Conservation (phyloP, 2,329 filamentous ascomycete genomes). For the Verticillium nubilum region DNA sequence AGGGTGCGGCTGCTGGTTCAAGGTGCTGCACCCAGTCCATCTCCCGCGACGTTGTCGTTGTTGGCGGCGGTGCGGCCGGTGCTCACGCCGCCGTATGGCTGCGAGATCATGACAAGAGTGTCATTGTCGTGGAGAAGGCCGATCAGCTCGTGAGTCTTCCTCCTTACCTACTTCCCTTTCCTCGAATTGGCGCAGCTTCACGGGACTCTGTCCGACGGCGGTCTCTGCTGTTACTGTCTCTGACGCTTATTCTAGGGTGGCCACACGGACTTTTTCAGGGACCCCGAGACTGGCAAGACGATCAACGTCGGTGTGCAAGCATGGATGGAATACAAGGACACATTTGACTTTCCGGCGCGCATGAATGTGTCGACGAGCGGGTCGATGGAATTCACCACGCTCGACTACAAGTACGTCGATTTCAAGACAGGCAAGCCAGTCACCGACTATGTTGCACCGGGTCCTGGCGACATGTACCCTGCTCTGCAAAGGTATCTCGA, state of each 20-base stretch:
- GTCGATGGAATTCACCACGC: constrained; percentile 17
- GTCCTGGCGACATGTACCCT: constrained; percentile 13
- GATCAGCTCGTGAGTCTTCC: constrained; percentile 18
- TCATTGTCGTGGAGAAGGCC: constrained; percentile 33
- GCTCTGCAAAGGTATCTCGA: constrained; percentile 23
- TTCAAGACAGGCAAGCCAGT: constrained; percentile 26
- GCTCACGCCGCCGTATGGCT: constrained; percentile 33
- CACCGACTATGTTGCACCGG: constrained; percentile 19
- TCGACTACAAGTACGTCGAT: constrained; percentile 22
- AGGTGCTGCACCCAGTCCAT: constrained; percentile 5
- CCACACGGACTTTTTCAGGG: constrained; percentile 22
- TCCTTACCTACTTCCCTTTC: neutral
- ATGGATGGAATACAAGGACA: constrained; percentile 24
- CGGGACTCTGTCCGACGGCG: neutral
- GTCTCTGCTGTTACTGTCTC: neutral
- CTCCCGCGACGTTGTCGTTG: constrained; percentile 21
- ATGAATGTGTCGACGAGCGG: constrained; percentile 22
- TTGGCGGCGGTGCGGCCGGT: constrained; percentile 36
- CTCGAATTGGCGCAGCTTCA: too few relatives aligned
- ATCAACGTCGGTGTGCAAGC: constrained; percentile 16
- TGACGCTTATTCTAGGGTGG: constrained; percentile 18
- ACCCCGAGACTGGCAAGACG: constrained; percentile 17
- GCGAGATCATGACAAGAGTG: constrained; percentile 25
- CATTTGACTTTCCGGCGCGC: constrained; percentile 23
- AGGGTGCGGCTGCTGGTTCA: neutral